Conservation (phyloP, 176 grass and related monocot genomes). For the Raddia distichophylla region DNA sequence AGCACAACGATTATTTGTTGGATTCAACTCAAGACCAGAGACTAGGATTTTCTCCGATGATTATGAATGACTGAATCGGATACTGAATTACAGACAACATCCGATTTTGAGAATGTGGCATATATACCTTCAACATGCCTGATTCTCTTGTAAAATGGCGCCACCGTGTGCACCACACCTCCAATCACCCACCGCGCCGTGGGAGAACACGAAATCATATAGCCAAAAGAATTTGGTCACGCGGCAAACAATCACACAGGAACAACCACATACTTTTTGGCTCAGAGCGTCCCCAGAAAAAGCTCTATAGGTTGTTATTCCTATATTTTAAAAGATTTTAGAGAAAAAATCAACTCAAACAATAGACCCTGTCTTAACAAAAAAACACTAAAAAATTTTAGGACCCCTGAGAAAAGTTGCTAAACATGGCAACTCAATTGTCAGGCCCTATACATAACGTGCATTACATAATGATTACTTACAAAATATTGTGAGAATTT, state of each 20-base stretch:
- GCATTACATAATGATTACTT: too few species aligned
- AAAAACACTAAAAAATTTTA: too few species aligned
- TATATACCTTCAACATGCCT: conserved; percentile 47
- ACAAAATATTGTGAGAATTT: too few species aligned
- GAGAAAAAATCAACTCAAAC: too few species aligned
- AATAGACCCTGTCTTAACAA: too few species aligned
- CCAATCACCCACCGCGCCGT: conserved; percentile 57
- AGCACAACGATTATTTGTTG: not conserved
- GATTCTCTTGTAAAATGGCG: conserved; percentile 61
- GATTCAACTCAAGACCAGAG: not conserved
- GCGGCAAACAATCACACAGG: not conserved
- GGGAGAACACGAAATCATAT: not conserved
- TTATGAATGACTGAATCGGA: not conserved
- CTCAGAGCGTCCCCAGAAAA: too few species aligned
- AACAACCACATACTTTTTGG: not conserved
- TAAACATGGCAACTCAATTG: too few species aligned
- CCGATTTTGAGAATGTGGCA: not conserved
- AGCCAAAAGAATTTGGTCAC: not conserved
- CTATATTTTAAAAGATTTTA: too few species aligned
- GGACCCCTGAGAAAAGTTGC: too few species aligned
- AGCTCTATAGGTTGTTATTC: too few species aligned
- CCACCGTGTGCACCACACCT: conserved; percentile 41
- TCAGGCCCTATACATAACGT: too few species aligned
- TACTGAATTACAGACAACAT: not conserved
- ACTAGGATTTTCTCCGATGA: not conserved